Percentiles rank a stretch among this genome's conserved stretches.
Conservation (phyloP, 2,329 filamentous ascomycete species). For the Incumbomyces delicatus region DNA sequence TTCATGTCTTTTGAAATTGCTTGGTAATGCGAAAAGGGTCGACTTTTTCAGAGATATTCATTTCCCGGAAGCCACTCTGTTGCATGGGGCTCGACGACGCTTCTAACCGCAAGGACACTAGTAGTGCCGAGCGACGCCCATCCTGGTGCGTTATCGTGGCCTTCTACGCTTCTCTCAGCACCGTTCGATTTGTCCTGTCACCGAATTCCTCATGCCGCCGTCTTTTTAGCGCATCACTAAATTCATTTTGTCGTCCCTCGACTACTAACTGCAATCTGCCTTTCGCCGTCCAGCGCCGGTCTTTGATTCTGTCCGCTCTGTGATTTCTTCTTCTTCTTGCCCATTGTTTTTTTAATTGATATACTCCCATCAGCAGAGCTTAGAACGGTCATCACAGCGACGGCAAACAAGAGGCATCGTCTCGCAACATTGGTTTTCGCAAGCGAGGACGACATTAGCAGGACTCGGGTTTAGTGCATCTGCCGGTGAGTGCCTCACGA, state of each 20-base stretch:
- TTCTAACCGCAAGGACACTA: slow-evolving; percentile 8
- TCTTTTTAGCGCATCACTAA: slow-evolving; percentile 4
- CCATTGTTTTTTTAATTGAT: too few relatives aligned
- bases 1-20: too few relatives aligned
- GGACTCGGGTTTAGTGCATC: not conserved
- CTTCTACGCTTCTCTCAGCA: not conserved
- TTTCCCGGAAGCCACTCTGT: slow-evolving; percentile 8
- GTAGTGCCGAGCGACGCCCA: slow-evolving; percentile 6
- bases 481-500: not conserved
- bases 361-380: too few relatives aligned
- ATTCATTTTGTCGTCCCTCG: not conserved
- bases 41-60: not conserved
- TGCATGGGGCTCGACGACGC: slow-evolving; percentile 4
- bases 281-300: not conserved
- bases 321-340: not conserved
- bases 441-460: too few relatives aligned
- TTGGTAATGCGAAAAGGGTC: too few relatives aligned
- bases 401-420: not conserved
- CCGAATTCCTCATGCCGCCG: not conserved
- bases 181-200: not conserved
- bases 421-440: too few relatives aligned
- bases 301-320: not conserved
- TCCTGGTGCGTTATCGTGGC: not conserved
- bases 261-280: slow-evolving; percentile 3
- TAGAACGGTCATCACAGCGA: too few relatives aligned